Evolutionary conservation across 73 alveolate genomes (phyloP), one percentile per base, ranked within the genome.

Genomic region (Symbiodinium pilosum): DNA sequence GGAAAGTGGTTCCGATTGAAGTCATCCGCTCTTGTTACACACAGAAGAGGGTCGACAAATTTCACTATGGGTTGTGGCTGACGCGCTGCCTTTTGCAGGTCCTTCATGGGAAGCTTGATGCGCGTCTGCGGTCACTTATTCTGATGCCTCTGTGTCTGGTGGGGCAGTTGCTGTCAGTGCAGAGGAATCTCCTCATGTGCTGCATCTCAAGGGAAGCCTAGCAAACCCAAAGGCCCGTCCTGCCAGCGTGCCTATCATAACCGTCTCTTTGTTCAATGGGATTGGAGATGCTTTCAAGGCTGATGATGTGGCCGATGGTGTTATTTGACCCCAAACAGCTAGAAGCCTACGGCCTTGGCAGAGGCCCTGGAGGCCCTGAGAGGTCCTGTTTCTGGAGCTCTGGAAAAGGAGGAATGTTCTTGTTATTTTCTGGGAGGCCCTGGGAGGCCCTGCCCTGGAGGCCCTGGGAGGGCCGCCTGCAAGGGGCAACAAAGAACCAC

Each of bases 111-210:
- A 14, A 75, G 3, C 18, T 32, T 9, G 84, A 28, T 9, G 36
- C 73, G n/a, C 36, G 8, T 83, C 40, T 9, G 30, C 32, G 26
- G 94, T 75, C 4, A 77, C 84, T 6, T 28, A 21, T n/a, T 7
- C 69, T 2, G 84, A 86, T 86, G 94, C 84, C 56, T 5, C 69
- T 44, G 32, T 54, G 43, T 7, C 4, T 54, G 56, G 94, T 64
- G 68, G 94, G 4, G 94, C 94, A 1, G 94, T 86, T 3, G 94
- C 84, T n/a, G 40, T 59, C 28, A 26, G 75, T 32, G 8, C 4
- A 1, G 39, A 18, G 39, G 43, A 26, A 9, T 40, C 64, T n/a
- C 34, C 36, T 11, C 52, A 43, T 14, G 89, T 56, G 0, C 40
- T 7, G 34, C 20, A 8, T 9, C 89, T 83, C 30, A 26, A 43